phyloP scores from a whole-genome alignment of 768 basidiomycete genomes.

The Neoboletus subvelutipes region DNA sequence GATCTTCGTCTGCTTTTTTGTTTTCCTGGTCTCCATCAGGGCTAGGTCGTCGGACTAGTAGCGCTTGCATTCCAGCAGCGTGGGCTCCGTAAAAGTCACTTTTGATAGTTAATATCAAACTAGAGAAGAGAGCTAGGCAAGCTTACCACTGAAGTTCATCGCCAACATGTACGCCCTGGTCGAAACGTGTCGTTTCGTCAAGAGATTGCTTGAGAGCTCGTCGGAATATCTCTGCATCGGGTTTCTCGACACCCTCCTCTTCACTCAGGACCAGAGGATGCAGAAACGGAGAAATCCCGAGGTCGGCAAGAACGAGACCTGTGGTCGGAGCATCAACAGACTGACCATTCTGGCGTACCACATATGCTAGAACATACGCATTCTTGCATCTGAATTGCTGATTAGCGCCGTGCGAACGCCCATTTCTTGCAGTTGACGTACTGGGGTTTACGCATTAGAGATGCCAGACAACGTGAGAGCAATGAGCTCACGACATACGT shows the following conservation, averaged over 20 bases:
- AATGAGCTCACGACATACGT: constrained; percentile 26
- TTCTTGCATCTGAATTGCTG: constrained; percentile 72
- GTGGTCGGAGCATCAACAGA: constrained; percentile 15
- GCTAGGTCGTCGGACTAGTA: constrained; percentile 55
- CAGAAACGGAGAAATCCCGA: constrained; percentile 50
- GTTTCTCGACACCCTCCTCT: constrained; percentile 69
- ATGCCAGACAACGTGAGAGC: background rate
- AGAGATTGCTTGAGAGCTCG: constrained; percentile 34
- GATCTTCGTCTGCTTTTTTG: constrained; percentile 43
- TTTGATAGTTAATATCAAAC: constrained; percentile 4
- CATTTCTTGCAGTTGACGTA: constrained; percentile 44
- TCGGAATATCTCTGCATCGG: constrained; percentile 55
- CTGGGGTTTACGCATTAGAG: constrained; percentile 30
- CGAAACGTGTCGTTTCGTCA: background rate
- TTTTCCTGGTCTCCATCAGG: constrained; percentile 46
- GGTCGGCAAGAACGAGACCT: constrained; percentile 56
- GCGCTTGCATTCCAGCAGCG: constrained; percentile 51
- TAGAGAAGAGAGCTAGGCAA: background rate
- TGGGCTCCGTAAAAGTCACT: constrained; percentile 70
- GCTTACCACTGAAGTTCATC: constrained; percentile 68
- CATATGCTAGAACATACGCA: constrained; percentile 47
- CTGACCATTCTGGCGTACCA: background rate
- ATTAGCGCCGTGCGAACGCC: constrained; percentile 56
- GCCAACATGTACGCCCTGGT: constrained; percentile 67
- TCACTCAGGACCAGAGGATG: constrained; percentile 67